Percentiles rank a stretch among this genome's conserved stretches.
phyloP scores from a whole-genome alignment of 1,284 basidiomycete species.

The Omphalotus olearius region DNA sequence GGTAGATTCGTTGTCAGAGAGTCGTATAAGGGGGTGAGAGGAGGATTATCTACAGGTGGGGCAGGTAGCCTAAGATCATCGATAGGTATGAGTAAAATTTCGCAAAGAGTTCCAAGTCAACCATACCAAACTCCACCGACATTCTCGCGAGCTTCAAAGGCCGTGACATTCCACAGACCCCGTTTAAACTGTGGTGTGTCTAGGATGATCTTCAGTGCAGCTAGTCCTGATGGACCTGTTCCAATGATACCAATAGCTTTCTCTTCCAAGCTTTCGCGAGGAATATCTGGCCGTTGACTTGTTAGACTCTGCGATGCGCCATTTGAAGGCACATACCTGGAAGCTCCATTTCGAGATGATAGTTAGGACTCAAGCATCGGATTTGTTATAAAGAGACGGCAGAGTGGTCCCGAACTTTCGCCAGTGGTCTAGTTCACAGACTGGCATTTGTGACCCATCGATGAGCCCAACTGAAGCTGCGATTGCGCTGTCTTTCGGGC shows the following conservation, averaged over 20 bases:
- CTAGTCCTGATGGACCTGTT: slow-evolving; percentile 64
- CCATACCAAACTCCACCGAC: slow-evolving; percentile 74
- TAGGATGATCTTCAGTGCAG: slow-evolving; percentile 56
- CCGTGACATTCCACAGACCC: slow-evolving; percentile 52
- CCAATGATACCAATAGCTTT: slow-evolving; percentile 65
- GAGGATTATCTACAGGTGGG: slow-evolving; percentile 44
- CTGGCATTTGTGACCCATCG: no score
- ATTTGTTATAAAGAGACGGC: no score
- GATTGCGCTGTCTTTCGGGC: no score
- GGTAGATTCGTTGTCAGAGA: slow-evolving; percentile 74
- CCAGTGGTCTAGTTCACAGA: no score
- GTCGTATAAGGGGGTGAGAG: slow-evolving; percentile 69
- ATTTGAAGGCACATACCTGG: slow-evolving; percentile 1
- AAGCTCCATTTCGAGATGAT: slow-evolving; percentile 4
- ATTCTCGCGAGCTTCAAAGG: slow-evolving; percentile 59
- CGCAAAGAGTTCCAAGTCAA: slow-evolving; percentile 5
- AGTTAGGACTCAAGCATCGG: background rate
- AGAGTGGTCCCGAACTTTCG: no score
- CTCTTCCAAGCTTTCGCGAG: background rate
- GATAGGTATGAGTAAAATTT: background rate
- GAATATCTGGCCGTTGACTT: background rate
- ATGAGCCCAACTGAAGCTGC: no score
- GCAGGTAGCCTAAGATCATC: slow-evolving; percentile 49
- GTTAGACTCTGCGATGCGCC: background rate
- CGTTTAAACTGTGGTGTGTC: slow-evolving; percentile 52